Base-by-base conservation (phyloP, 768 basidiomycete species). In the Suillus hirtellus region DNA sequence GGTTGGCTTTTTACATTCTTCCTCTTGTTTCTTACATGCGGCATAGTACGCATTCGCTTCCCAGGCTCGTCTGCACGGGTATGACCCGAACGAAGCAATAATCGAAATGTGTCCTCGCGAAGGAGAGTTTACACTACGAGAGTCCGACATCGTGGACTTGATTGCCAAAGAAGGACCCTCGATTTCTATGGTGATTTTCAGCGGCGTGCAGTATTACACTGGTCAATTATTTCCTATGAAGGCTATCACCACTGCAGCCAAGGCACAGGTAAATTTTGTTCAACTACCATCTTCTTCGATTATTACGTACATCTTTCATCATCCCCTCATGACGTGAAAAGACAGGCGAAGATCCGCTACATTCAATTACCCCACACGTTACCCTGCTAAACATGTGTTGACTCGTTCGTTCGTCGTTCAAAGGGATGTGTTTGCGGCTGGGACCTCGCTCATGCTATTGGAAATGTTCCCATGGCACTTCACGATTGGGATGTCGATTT, bases 401-500 rank as follows among this genome's bases (percentile, higher is more conserved):
- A 54, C 63, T 68, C 59, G 71, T 58, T 63, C 31, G 63, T 63
- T 66, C 60, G 50, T 31, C 21, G 15, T 54, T 49, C 31, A n/a
- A 63, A 96, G 95, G 95, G 95, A 52, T 95, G 93, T 66, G 86
- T 96, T 64, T 92, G 95, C 71, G 96, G 95, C 46, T 96, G 95
- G 87, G 96, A 99, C 79, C 87, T 98, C 17, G 97, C 97, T 9
- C 97, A 99, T 76, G 96, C 92, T 7, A 84, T 89, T 52, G 97
- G 96, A 55, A 99, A 99, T 75, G 93, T 99, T 42, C 92, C 93
- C 43, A 77, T 96, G 68, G 80, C 84, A 55, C 80, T 99, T 67
- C 93, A 96, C 74, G 91, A 95, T 64, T 99, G 97, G 96, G 80
- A 85, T 67, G 90, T 93, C 68, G 97, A 99, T 75, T 99, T 98